Base-by-base conservation (phyloP, 139 green algal species). In the Chlamydomonas sp. region DNA sequence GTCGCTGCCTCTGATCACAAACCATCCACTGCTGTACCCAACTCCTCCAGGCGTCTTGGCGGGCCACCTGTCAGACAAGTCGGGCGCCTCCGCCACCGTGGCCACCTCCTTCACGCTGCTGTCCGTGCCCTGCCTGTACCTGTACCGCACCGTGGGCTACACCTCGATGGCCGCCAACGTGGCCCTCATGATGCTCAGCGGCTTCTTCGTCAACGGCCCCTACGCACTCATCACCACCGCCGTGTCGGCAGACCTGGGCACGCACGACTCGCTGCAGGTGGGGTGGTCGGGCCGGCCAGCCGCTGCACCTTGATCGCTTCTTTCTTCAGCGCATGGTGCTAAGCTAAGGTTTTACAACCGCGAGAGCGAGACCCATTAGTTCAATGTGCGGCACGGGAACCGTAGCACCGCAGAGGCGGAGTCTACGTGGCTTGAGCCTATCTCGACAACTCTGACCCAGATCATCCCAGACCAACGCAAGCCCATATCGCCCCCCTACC, bases 141-240 rank as follows among this genome's bases (percentile, higher is more conserved):
- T 96, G 62, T 99, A 99, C 92, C 95, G 93, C 69, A 85, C 86
- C 16, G 97, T 91, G 57, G 92, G 85, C 63, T 83, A 91, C 84
- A 80, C 87, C 12, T 94, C 91, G 20, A 93, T 96, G 76, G 83
- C 88, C 59, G 31, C 94, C 60, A 99, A 99, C 90, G 92, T 98
- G 20, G 79, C 59, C 7, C 93, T 99, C 2, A 98, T 99, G 94
- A 96, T 97, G 91, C 7, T 94, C 7, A 92, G 91, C 9, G 97
- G 97, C n/a, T 96, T 99, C 80, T 97, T 97, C 61, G 97, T 99
- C 9, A 99, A 99, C 88, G 97, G 97, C 1, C 97, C 97, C 61
- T 99, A 99, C 84, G 97, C 97, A 16, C 94, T 99, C 77, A 99
- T 99, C 91, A 99, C 97, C 20, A 99, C 97, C 1, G 97, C 97